Percentiles rank a stretch among this genome's conserved stretches.
Conservation (phyloP, 495 filamentous ascomycete genomes). For the Aspergillus haitiensis region DNA sequence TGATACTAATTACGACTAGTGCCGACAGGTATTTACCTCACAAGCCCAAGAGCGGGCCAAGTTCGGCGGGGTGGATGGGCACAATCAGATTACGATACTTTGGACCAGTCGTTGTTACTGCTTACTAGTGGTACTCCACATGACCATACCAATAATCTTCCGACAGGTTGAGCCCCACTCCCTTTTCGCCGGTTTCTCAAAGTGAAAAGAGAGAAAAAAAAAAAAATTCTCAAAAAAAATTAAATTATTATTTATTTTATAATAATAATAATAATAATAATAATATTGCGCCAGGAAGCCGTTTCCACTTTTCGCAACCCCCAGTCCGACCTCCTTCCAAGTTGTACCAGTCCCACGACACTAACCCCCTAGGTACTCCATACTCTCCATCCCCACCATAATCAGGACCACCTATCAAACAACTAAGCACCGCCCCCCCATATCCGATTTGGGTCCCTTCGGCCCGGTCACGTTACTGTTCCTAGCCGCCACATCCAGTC, state of each 20-base stretch:
- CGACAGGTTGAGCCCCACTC: neutral
- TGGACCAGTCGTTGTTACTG: slow-evolving; percentile 18
- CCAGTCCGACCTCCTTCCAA: neutral
- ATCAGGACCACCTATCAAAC: slow-evolving; percentile 1
- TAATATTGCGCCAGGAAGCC: slow-evolving; percentile 11
- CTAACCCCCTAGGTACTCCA: neutral
- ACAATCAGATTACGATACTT: slow-evolving; percentile 19
- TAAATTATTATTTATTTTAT: no score
- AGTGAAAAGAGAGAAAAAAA: slow-evolving; percentile 1
- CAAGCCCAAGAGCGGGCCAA: slow-evolving; percentile 19
- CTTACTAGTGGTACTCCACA: slow-evolving; percentile 10
- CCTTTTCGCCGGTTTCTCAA: neutral
- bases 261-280: slow-evolving; percentile 7
- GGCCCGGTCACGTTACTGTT: slow-evolving; percentile 36
- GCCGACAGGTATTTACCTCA: slow-evolving; percentile 16
- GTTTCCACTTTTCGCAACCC: slow-evolving; percentile 14
- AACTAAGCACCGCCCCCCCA: slow-evolving; percentile 6
- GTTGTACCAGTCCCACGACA: neutral
- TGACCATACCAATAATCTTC: neutral
- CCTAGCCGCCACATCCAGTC: slow-evolving; percentile 13
- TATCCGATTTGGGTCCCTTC: slow-evolving; percentile 20
- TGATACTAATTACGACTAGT: slow-evolving; percentile 8
- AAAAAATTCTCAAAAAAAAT: neutral
- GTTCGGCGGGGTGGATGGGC: slow-evolving; percentile 23
- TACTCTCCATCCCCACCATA: neutral